phyloP scores from a whole-genome alignment of 768 basidiomycete species.

The Leucocoprinus sp. region DNA sequence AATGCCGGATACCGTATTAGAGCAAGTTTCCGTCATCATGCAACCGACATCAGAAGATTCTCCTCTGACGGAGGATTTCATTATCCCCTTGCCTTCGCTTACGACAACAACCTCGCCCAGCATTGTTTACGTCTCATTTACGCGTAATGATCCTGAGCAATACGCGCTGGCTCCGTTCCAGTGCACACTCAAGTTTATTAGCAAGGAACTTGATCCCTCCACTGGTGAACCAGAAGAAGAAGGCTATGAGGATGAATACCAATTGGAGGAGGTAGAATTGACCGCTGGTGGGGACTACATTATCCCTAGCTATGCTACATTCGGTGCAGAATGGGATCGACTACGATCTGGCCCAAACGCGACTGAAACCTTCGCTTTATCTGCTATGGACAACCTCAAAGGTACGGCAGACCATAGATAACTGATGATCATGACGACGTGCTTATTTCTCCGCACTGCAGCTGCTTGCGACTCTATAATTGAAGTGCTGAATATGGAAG shows the following conservation, averaged over 20 bases:
- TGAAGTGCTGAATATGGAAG: constrained; percentile 95
- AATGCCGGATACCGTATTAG: constrained; percentile 88
- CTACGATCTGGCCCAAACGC: constrained; percentile 66
- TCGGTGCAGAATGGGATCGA: constrained; percentile 93
- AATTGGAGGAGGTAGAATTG: constrained; percentile 92
- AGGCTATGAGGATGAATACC: constrained; percentile 99
- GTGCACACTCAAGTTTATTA: constrained; percentile 88
- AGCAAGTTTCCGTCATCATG: constrained; percentile 93
- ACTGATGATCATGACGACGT: background rate
- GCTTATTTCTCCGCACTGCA: constrained; percentile 25
- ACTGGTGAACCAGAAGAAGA: constrained; percentile 95
- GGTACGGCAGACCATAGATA: constrained; percentile 40
- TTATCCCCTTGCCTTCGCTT: constrained; percentile 74
- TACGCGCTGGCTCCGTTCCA: constrained; percentile 82
- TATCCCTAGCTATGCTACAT: constrained; percentile 88
- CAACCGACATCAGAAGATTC: constrained; percentile 64
- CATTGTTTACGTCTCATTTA: constrained; percentile 89
- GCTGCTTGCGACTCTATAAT: constrained; percentile 95
- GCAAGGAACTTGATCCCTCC: constrained; percentile 94
- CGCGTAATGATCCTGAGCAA: constrained; percentile 66
- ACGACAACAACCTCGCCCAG: constrained; percentile 67
- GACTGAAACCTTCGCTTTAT: constrained; percentile 90
- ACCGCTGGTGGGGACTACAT: constrained; percentile 92
- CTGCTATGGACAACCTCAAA: constrained; percentile 89
- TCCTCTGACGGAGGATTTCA: constrained; percentile 87